Evolutionary conservation across 495 filamentous ascomycete species (phyloP).

Genomic region (Acidiella bohemica): DNA sequence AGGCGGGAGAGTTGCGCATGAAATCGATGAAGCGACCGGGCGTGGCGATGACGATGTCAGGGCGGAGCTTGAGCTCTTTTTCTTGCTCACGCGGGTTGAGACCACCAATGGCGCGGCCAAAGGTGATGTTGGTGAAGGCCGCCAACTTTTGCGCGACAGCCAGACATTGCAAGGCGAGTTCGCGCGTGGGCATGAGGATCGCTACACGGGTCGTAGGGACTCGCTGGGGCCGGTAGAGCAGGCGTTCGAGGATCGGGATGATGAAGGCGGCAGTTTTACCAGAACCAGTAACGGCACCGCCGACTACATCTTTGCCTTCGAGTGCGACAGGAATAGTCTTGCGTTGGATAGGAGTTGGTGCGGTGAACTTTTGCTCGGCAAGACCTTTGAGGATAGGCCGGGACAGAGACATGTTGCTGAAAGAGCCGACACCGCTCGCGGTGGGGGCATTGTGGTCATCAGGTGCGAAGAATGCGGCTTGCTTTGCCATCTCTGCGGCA

Average conservation of each 20-base stretch:
- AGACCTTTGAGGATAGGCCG: slow-evolving; percentile 85
- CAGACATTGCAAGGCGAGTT: slow-evolving; percentile 94
- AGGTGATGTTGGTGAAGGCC: slow-evolving; percentile 87
- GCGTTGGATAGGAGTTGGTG: slow-evolving; percentile 84
- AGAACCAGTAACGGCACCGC: slow-evolving; percentile 91
- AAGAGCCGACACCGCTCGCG: slow-evolving; percentile 35
- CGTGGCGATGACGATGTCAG: slow-evolving; percentile 93
- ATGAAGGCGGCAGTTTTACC: slow-evolving; percentile 96
- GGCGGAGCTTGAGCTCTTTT: slow-evolving; percentile 68
- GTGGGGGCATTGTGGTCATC: slow-evolving; percentile 34
- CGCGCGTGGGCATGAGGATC: slow-evolving; percentile 89
- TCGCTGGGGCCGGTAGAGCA: slow-evolving; percentile 85
- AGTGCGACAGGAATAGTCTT: slow-evolving; percentile 91
- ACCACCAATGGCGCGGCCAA: slow-evolving; percentile 85
- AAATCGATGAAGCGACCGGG: slow-evolving; percentile 96
- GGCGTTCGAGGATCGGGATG: slow-evolving; percentile 87
- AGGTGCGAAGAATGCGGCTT: slow-evolving; percentile 84
- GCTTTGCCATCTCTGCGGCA: slow-evolving; percentile 55
- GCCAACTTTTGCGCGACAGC: slow-evolving; percentile 85
- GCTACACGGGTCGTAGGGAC: slow-evolving; percentile 85
- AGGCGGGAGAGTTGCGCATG: slow-evolving; percentile 91
- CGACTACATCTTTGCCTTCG: slow-evolving; percentile 88
- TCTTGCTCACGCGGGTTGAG: slow-evolving; percentile 90
- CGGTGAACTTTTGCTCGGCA: slow-evolving; percentile 70
- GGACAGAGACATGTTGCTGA: slow-evolving; percentile 84